These are phyloP conservation scores for Suillus decipiens DNA, from an alignment of 768 basidiomycete species.

Conservation along the genomic window DNA sequence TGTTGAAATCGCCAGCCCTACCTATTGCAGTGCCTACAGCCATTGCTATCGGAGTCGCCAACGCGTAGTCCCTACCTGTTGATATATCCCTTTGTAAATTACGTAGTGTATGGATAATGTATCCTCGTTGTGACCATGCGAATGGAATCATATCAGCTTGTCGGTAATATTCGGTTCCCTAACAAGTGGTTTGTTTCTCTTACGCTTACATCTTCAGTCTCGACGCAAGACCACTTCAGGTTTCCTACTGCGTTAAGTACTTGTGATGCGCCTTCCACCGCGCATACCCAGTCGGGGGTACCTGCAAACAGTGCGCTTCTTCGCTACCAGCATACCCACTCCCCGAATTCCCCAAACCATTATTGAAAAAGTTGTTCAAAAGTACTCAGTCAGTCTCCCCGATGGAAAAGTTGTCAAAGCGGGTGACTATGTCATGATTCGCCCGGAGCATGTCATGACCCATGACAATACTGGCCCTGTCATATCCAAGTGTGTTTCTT, in stretches of 20 bases:
- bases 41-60: conserved; percentile 15
- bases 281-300: neutral
- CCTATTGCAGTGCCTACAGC: conserved; percentile 20
- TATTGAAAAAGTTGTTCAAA: conserved; percentile 98
- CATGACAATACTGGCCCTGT: conserved; percentile 99
- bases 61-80: neutral
- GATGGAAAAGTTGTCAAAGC: conserved; percentile 79
- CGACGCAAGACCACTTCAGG: neutral
- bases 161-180: conserved; percentile 3
- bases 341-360: conserved; percentile 72
- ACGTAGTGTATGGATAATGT: neutral
- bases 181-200: neutral
- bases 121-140: neutral
- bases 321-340: conserved; percentile 36
- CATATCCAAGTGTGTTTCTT: conserved; percentile 79
- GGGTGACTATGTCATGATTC: conserved; percentile 99
- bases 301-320: conserved; percentile 18
- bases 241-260: neutral
- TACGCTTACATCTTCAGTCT: neutral
- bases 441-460: conserved; percentile 97
- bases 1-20: conserved; percentile 10
- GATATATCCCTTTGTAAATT: neutral
- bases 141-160: neutral
- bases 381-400: conserved; percentile 90
- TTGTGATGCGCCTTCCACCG: conserved; percentile 7